These are phyloP conservation scores for Fomitopsis pinicola DNA, from an alignment of 1,284 basidiomycete genomes.

Conservation along the genomic window DNA sequence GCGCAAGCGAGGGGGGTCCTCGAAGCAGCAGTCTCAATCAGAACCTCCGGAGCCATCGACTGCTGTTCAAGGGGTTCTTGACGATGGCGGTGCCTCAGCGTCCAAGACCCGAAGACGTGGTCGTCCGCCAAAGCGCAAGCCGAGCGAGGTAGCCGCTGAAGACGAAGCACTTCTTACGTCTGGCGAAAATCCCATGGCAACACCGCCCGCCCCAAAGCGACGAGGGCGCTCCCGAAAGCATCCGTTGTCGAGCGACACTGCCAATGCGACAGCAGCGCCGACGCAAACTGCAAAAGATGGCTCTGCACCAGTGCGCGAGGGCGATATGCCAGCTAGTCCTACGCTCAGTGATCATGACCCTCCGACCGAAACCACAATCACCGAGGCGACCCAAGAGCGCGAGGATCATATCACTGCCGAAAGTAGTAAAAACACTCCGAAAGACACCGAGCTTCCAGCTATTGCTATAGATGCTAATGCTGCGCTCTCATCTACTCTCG, in stretches of 20 bases:
- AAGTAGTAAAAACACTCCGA: too few relatives aligned
- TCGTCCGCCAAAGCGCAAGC: constrained; percentile 26
- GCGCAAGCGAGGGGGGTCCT: constrained; percentile 33
- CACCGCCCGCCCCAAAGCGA: constrained; percentile 15
- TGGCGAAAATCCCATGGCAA: background rate
- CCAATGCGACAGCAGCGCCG: background rate
- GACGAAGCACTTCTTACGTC: background rate
- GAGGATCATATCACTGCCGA: too few relatives aligned
- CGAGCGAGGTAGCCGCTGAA: constrained; percentile 24
- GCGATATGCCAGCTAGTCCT: background rate
- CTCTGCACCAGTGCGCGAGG: background rate
- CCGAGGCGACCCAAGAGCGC: too few relatives aligned
- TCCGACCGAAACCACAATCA: too few relatives aligned
- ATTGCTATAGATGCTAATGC: too few relatives aligned
- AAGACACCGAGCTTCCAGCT: too few relatives aligned
- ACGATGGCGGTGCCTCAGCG: background rate
- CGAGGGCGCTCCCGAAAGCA: constrained; percentile 18
- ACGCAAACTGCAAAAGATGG: background rate
- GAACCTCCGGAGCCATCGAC: background rate
- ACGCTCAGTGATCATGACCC: too few relatives aligned
- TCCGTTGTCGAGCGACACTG: background rate
- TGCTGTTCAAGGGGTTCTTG: background rate
- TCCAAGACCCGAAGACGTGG: constrained; percentile 23
- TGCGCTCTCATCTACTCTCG: too few relatives aligned
- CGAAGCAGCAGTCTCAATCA: constrained; percentile 17